Evolutionary conservation across 768 basidiomycete species (phyloP).

Genomic region (Phallus indusiatus): DNA sequence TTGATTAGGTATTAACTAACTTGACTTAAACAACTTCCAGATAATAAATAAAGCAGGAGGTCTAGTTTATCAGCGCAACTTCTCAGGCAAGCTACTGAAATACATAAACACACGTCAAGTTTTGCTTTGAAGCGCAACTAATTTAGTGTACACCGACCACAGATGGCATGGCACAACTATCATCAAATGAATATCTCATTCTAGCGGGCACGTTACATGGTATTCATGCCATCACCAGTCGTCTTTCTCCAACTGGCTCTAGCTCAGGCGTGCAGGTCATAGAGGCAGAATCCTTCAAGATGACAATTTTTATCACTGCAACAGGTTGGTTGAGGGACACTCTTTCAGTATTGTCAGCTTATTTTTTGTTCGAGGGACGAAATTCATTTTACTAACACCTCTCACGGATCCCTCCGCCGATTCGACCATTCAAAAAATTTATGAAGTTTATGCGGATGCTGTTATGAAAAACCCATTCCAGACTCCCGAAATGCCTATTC

Average conservation of each 20-base stretch:
- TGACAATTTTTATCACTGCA: conserved; percentile 80
- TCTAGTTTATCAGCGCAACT: conserved; percentile 86
- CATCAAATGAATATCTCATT: conserved; percentile 91
- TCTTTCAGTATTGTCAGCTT: not conserved
- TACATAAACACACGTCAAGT: not conserved
- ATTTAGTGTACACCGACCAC: conserved; percentile 7
- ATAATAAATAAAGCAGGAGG: conserved; percentile 99
- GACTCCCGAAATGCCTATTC: conserved; percentile 98
- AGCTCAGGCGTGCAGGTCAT: conserved; percentile 92
- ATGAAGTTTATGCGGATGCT: conserved; percentile 88
- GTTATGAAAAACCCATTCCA: conserved; percentile 99
- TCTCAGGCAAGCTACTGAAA: conserved; percentile 52
- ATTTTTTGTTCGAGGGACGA: conserved; percentile 55
- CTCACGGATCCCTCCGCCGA: conserved; percentile 64
- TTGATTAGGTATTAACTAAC: not conserved
- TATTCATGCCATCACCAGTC: conserved; percentile 95
- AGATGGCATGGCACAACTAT: conserved; percentile 89
- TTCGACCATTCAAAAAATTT: conserved; percentile 69
- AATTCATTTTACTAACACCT: conserved; percentile 89
- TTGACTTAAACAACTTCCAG: conserved; percentile 39
- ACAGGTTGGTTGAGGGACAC: conserved; percentile 53
- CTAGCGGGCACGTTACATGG: conserved; percentile 95
- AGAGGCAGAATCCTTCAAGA: conserved; percentile 92
- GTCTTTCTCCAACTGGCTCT: conserved; percentile 71
- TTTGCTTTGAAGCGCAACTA: no score